A percentile compares a stretch with the other conserved stretches of the same genome.
These are phyloP conservation scores for Kodamaea laetipori DNA, from an alignment of 805 yeast genomes.

Conservation along the genomic window DNA sequence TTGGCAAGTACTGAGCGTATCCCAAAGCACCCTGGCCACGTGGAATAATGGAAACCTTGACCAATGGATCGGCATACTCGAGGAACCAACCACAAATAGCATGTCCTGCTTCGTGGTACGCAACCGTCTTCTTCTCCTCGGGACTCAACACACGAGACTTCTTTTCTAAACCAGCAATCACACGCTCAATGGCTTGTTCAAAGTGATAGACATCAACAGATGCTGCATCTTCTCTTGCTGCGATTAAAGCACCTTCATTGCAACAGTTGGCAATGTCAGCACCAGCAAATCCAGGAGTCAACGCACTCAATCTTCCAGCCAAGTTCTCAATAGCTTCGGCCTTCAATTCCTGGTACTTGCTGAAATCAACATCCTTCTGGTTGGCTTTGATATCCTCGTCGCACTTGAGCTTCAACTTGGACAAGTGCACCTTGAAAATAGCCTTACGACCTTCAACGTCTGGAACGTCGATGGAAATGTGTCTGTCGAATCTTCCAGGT, in stretches of 20 bases:
- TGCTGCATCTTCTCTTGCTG: conserved; percentile 74
- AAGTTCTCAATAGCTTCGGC: conserved; percentile 54
- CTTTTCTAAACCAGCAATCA: conserved; percentile 90
- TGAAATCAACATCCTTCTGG: conserved; percentile 41
- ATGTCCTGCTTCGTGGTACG: conserved; percentile 96
- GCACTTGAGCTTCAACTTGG: conserved; percentile 52
- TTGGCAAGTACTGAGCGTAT: conserved; percentile 93
- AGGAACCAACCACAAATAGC: conserved; percentile 95
- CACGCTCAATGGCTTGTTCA: conserved; percentile 92
- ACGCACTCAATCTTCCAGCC: conserved; percentile 82
- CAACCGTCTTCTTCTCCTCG: conserved; percentile 82
- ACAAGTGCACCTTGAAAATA: conserved; percentile 79
- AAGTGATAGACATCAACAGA: conserved; percentile 70
- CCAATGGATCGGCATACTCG: conserved; percentile 83
- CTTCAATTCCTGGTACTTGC: conserved; percentile 41
- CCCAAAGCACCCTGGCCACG: conserved; percentile 94
- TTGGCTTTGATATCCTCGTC: conserved; percentile 39
- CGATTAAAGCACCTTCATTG: conserved; percentile 92
- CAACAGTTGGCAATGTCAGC: conserved; percentile 95
- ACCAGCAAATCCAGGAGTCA: conserved; percentile 95
- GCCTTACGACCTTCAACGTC: conserved; percentile 88
- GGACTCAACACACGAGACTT: conserved; percentile 76
- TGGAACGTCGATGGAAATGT: conserved; percentile 82
- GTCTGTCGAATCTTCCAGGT: conserved; percentile 95
- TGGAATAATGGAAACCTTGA: conserved; percentile 92